Percentiles rank a stretch among this genome's conserved stretches.
phyloP scores from a whole-genome alignment of 306 rosid species.

The Inga laurina region DNA sequence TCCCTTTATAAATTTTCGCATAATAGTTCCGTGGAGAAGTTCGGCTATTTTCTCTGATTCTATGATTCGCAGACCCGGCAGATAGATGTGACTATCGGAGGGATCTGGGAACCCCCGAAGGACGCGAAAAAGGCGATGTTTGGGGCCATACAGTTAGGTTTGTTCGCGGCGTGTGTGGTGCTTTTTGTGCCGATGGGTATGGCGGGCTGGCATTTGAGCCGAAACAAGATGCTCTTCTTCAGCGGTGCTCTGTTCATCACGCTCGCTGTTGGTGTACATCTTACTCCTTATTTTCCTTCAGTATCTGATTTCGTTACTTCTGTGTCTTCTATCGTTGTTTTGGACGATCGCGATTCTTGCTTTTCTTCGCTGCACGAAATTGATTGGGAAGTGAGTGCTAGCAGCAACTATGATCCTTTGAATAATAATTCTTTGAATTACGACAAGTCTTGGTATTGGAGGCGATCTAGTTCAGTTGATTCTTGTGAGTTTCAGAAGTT shows the following conservation, averaged over 20 bases:
- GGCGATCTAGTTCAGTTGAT: conserved; percentile 42
- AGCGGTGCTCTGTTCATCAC: conserved; percentile 91
- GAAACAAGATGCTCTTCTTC: conserved; percentile 92
- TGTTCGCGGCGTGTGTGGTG: conserved; percentile 86
- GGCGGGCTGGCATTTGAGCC: conserved; percentile 97
- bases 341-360: conserved; percentile 75
- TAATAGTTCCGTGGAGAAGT: neutral
- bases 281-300: conserved; percentile 86
- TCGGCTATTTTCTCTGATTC: neutral
- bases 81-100: conserved; percentile 33
- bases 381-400: conserved; percentile 57
- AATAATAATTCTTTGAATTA: conserved; percentile 53
- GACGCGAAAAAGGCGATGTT: conserved; percentile 43
- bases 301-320: conserved; percentile 67
- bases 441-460: conserved; percentile 69
- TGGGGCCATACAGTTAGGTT: conserved; percentile 76
- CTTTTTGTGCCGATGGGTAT: conserved; percentile 93
- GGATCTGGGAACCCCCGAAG: conserved; percentile 21
- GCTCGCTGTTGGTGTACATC: conserved; percentile 92
- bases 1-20: neutral
- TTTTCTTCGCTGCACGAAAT: conserved; percentile 72
- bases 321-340: conserved; percentile 65
- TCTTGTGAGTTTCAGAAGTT: conserved; percentile 71
- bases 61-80: neutral
- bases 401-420: conserved; percentile 40